These are phyloP conservation scores for Neonectria coccinea DNA, from an alignment of 2,329 filamentous ascomycete genomes.

Conservation along the genomic window DNA sequence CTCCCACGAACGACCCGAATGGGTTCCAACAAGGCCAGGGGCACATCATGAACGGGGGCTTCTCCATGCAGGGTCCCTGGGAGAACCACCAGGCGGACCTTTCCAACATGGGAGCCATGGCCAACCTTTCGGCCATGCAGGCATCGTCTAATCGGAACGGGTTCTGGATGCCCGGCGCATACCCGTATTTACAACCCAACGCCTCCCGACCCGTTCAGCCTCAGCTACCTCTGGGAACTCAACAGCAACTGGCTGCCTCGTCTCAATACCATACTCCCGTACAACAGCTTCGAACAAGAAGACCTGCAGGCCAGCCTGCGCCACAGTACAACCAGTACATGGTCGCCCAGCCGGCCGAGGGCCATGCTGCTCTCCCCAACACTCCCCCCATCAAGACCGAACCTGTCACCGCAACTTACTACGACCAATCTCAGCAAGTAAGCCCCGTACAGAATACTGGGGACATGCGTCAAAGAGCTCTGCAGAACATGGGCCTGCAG, in stretches of 20 bases:
- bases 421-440: not conserved
- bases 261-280: not conserved
- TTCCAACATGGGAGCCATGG: not conserved
- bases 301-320: not conserved
- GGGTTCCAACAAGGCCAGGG: constrained; percentile 1
- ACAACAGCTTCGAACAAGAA: not conserved
- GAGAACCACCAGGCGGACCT: not conserved
- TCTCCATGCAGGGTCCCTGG: not conserved
- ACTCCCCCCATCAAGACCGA: not conserved
- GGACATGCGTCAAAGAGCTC: not conserved
- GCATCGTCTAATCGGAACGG: not conserved
- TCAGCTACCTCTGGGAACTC: not conserved
- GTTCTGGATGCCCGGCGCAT: not conserved
- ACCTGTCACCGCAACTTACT: not conserved
- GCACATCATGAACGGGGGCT: not conserved
- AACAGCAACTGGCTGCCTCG: not conserved
- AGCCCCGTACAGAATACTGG: not conserved
- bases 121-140: not conserved
- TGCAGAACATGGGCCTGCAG: not conserved
- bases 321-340: not conserved
- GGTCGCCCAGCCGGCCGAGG: not conserved
- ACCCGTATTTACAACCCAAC: not conserved
- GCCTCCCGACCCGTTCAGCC: constrained; percentile 1
- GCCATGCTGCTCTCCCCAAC: not conserved
- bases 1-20: not conserved